Conservation (phyloP, 305 asterid species). For the Fraxinus nigra region DNA sequence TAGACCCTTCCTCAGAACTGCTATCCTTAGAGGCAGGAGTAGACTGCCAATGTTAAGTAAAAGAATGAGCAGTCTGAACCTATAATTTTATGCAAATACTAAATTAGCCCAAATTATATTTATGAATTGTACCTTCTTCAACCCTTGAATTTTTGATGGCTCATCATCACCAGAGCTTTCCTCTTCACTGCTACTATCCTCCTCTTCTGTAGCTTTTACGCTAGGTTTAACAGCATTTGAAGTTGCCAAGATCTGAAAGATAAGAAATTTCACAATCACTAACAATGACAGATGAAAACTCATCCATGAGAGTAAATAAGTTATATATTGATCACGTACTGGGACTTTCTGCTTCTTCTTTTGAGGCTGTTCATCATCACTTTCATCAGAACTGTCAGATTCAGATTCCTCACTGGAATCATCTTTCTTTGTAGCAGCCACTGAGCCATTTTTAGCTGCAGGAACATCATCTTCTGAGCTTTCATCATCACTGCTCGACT, state of each 20-base stretch:
- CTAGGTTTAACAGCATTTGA: constrained; percentile 17
- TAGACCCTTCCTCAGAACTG: constrained; percentile 39
- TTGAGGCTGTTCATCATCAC: constrained; percentile 50
- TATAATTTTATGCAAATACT: neutral
- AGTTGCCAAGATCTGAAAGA: neutral
- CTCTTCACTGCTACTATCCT: constrained; percentile 29
- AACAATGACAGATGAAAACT: neutral
- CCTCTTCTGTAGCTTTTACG: constrained; percentile 9
- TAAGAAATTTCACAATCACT: neutral
- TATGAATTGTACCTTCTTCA: constrained; percentile 4
- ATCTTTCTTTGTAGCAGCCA: constrained; percentile 15
- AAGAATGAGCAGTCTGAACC: neutral
- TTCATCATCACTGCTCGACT: constrained; percentile 26
- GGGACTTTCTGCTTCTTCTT: constrained; percentile 40
- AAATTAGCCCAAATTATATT: neutral
- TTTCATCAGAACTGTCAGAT: constrained; percentile 50
- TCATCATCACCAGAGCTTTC: constrained; percentile 49
- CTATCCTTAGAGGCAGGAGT: constrained; percentile 22
- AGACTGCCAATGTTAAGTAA: constrained; percentile 14
- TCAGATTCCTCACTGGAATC: constrained; percentile 24
- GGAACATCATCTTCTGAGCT: constrained; percentile 28
- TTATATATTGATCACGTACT: constrained; percentile 12
- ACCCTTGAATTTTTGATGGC: constrained; percentile 6
- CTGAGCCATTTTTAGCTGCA: constrained; percentile 21
- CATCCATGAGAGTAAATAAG: neutral